Base-by-base conservation (phyloP, 2,329 filamentous ascomycete genomes). In the Trichoderma sp. region DNA sequence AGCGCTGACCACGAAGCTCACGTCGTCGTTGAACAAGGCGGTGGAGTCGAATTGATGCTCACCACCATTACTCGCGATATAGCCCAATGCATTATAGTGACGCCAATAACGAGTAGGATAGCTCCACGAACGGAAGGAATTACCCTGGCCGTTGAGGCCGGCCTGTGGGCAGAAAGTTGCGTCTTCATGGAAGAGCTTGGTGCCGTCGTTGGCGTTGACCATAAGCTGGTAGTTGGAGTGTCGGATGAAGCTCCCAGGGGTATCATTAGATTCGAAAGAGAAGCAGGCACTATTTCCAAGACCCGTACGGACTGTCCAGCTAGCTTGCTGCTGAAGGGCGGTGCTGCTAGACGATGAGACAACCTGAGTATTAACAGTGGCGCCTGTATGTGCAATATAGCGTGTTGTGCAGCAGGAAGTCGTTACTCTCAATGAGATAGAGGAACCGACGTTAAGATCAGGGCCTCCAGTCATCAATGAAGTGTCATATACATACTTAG, bases 241-340 rank as follows among this genome's bases (percentile, higher is more conserved):
- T 1, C 61, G 50, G 17, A 64, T 64, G 25, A 53, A 64, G 37
- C 50, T 64, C 10, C 61, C 61, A 4, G 61, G 61, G 4, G 35
- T 54, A 25, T 64, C 61, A 10, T 13, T 17, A 17, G 61, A 64
- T 37, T 64, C 61, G 17, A 64, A 64, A 2, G 61, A 64, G 37
- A 56, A 64, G 27, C 61, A 64, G 6, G 61, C 61, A 17, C 61
- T 64, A 5, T 64, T 64, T 19, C 34, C 61, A 3, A 64, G 61
- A 10, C 61, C 61, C 5, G 61, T 39, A 3, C 35, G 61, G 13
- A 64, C 61, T 5, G 50, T 34, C 61, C 61, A 64, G 61, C 61
- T 64, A 13, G 61, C 61, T n/a, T 64, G 61, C 34, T 64, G 48
- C 27, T 64, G 56, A 6, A 64, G 61, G 17, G 61, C n/a, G 19